Evolutionary conservation across 805 yeast species (phyloP).

Genomic region (Cyberlindnera galapagoensis): DNA sequence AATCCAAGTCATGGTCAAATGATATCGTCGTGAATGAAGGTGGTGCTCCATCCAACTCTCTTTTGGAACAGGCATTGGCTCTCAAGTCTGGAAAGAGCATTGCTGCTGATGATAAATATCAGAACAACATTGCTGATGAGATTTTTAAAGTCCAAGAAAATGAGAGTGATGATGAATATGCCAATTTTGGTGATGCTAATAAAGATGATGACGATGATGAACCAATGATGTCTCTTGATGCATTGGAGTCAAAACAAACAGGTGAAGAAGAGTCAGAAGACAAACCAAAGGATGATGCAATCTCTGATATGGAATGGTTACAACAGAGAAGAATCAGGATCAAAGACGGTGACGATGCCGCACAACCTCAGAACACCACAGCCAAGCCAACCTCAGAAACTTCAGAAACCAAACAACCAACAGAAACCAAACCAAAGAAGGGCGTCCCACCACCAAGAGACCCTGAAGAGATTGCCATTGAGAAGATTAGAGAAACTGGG

Average conservation of each 20-base stretch:
- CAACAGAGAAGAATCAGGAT: slow-evolving; percentile 69
- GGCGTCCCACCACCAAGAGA: slow-evolving; percentile 2
- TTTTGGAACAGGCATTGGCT: slow-evolving; percentile 34
- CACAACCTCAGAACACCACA: neutral
- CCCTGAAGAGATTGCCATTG: slow-evolving; percentile 39
- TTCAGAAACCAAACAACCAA: slow-evolving; percentile 8
- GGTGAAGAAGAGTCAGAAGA: slow-evolving; percentile 19
- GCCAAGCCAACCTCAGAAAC: neutral
- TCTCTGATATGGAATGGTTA: slow-evolving; percentile 86
- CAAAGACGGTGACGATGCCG: slow-evolving; percentile 35
- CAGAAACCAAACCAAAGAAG: slow-evolving; percentile 16
- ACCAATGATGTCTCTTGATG: slow-evolving; percentile 40
- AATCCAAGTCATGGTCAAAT: slow-evolving; percentile 68
- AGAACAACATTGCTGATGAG: slow-evolving; percentile 21
- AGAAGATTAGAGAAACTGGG: slow-evolving; percentile 59
- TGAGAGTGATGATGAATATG: slow-evolving; percentile 41
- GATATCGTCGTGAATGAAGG: slow-evolving; percentile 32
- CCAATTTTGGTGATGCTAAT: slow-evolving; percentile 26
- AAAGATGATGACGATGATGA: slow-evolving; percentile 41
- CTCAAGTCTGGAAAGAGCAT: slow-evolving; percentile 24
- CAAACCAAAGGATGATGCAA: slow-evolving; percentile 40
- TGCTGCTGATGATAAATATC: slow-evolving; percentile 10
- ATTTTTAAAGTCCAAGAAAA: slow-evolving; percentile 26
- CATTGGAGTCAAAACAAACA: slow-evolving; percentile 12
- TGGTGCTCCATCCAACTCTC: slow-evolving; percentile 28